A percentile compares a stretch with the other conserved stretches of the same genome.
Conservation (phyloP, 805 yeast genomes). For the Ogataea pilisensis region DNA sequence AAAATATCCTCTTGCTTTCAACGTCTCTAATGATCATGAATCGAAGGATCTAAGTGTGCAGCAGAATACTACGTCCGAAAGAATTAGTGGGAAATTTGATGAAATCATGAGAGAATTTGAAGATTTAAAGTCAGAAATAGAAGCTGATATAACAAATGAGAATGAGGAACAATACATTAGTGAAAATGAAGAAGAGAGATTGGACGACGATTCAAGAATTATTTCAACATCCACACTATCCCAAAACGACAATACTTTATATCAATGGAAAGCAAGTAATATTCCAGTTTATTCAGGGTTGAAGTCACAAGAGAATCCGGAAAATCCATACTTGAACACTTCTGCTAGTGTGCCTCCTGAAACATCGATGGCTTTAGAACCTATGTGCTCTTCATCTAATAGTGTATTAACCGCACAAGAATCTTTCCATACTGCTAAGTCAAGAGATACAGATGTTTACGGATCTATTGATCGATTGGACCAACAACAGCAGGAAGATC, state of each 20-base stretch:
- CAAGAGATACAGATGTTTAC: constrained; percentile 1
- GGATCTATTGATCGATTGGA: not conserved
- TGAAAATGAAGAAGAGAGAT: not conserved
- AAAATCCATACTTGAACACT: not conserved
- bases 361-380: constrained; percentile 1
- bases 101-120: constrained; percentile 32
- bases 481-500: not conserved
- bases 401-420: constrained; percentile 19
- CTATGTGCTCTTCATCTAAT: constrained; percentile 9
- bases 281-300: not conserved
- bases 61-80: constrained; percentile 7
- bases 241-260: not conserved
- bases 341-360: not conserved
- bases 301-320: not conserved
- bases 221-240: not conserved
- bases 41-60: constrained; percentile 1
- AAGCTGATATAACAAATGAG: constrained; percentile 14
- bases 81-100: constrained; percentile 26
- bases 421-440: constrained; percentile 24
- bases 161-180: not conserved
- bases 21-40: not conserved
- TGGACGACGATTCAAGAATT: not conserved
- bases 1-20: not conserved
- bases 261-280: not conserved
- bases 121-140: constrained; percentile 24